Evolutionary conservation across 148 eudicot species (phyloP).

Genomic region (Rhododendron ferrugineum): DNA sequence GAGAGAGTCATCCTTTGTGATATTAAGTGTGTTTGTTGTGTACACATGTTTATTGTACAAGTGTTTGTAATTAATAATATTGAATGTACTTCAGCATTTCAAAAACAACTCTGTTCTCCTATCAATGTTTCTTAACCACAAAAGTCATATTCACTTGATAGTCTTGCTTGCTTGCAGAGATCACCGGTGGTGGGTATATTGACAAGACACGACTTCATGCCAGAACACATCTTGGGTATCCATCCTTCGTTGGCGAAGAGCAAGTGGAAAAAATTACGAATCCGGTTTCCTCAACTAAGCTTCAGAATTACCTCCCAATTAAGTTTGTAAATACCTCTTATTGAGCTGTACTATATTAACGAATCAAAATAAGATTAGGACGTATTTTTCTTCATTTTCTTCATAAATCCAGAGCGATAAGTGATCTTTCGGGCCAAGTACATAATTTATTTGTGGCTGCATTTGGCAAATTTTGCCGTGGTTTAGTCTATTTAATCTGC

Average conservation of each 20-base stretch:
- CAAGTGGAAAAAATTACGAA: constrained; percentile 59
- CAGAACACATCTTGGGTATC: constrained; percentile 65
- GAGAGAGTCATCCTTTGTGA: background rate
- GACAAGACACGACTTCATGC: constrained; percentile 97
- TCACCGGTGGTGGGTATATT: constrained; percentile 81
- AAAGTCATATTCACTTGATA: background rate
- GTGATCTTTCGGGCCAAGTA: background rate
- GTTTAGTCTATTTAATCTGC: background rate
- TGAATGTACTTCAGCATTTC: no score
- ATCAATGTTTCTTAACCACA: background rate
- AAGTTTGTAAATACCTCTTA: background rate
- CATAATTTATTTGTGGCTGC: background rate
- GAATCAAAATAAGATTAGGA: background rate
- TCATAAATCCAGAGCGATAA: background rate
- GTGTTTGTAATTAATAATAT: no score
- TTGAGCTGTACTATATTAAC: background rate
- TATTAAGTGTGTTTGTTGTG: no score
- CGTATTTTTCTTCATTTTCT: background rate
- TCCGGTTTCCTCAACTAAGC: constrained; percentile 31
- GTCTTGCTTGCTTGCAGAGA: constrained; percentile 46
- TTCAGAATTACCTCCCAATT: background rate
- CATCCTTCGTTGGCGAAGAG: constrained; percentile 46
- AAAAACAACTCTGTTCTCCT: background rate
- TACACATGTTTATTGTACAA: background rate
- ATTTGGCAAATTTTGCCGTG: background rate